Conservation (phyloP, 1,139 yeast genomes). For the Taiozyma sp. region DNA sequence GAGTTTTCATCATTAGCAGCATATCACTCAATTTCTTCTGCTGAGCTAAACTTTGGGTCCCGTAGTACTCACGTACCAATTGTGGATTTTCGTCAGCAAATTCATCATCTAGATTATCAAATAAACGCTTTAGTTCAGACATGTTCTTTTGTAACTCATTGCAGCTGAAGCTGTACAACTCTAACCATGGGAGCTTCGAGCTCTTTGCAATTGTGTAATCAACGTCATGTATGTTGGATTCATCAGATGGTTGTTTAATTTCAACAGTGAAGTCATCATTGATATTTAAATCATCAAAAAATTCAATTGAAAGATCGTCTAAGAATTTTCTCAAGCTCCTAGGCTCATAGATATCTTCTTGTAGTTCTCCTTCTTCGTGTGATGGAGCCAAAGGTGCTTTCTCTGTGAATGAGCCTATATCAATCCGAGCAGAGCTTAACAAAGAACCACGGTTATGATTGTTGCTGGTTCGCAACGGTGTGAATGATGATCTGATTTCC, state of each 20-base stretch:
- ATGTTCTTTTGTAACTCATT: conserved; percentile 47
- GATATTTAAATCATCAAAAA: conserved; percentile 46
- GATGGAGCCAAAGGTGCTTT: conserved; percentile 20
- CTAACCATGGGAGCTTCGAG: conserved; percentile 35
- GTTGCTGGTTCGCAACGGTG: conserved; percentile 19
- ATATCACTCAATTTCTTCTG: conserved; percentile 37
- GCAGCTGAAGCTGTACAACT: conserved; percentile 47
- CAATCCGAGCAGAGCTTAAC: conserved; percentile 13
- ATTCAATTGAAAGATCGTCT: conserved; percentile 42
- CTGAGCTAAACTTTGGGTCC: conserved; percentile 28
- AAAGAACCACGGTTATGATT: conserved; percentile 11
- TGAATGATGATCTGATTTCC: conserved; percentile 14
- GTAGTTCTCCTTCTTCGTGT: conserved; percentile 11
- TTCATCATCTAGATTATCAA: conserved; percentile 41
- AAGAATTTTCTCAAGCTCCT: conserved; percentile 40
- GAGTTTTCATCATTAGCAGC: conserved; percentile 41
- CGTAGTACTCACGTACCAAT: conserved; percentile 42
- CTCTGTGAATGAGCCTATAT: conserved; percentile 11
- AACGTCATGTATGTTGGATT: conserved; percentile 10
- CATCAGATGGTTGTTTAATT: conserved; percentile 9
- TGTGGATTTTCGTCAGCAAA: conserved; percentile 44
- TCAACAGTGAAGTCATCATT: conserved; percentile 27
- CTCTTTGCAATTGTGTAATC: conserved; percentile 21
- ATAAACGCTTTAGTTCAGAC: conserved; percentile 40
- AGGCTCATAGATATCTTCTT: conserved; percentile 21